Base-by-base conservation (phyloP, 2,329 filamentous ascomycete genomes). In the Pyrenophora teres region DNA sequence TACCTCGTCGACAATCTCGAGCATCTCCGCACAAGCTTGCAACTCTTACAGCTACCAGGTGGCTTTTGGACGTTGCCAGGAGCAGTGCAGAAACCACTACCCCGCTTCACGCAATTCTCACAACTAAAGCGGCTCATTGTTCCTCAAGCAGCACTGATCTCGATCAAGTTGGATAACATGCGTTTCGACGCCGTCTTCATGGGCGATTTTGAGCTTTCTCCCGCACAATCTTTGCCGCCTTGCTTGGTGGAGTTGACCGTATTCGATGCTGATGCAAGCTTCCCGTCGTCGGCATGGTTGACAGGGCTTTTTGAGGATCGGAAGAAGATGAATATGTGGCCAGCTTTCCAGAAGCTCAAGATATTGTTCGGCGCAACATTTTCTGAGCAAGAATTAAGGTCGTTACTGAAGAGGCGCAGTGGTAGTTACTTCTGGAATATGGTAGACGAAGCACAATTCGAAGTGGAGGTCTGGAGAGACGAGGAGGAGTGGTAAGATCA, bases 31-130 rank as follows among this genome's bases (percentile, higher is more conserved):
- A 42, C 46, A 12, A 30, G 13, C 2, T 47, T 62, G 13, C 19
- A 56, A 12, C 33, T 12, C 8, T 19, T 62, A n/a, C 37, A 49
- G 12, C 27, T 60, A 2, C 59, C 56, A 7, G 56, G 56, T 2
- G 59, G 59, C 6, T 60, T 62, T 35, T 62, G 59, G 59, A 55
- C 59, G 1, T 43, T 59, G 10, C 56, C 56, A 6, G 54, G 56
- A 5, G 51, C 45, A 1, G 40, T 50, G 40, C 56, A 57, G 18
- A 62, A 62, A 37, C 56, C 57, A 0, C 21, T 62, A 27, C 59
- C 59, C 4, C 46, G 52, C 0, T 57, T 62, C 25, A 30, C 51
- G 8, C 27, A 37, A 8, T 62, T 62, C 19, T 16, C 15, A 4
- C 36, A 27, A 16, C 41, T 62, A 1, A 30, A 39, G 13, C 47